These are phyloP conservation scores for Sungouiella thailandica DNA, from an alignment of 805 yeast genomes.

Conservation along the genomic window DNA sequence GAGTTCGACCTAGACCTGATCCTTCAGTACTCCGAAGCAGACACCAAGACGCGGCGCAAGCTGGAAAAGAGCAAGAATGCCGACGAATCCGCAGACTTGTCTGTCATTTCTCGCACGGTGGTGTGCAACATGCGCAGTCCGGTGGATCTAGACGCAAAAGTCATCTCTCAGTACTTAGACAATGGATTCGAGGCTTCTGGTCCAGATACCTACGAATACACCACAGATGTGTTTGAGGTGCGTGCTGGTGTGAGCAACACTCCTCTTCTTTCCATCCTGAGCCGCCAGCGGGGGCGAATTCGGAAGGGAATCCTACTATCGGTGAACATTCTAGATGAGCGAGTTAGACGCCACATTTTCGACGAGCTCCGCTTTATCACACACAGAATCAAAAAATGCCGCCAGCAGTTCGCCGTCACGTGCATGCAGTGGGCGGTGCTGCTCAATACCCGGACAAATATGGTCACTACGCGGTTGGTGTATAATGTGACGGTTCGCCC, in stretches of 20 bases:
- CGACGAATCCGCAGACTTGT: background rate
- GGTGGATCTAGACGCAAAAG: background rate
- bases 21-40: conserved; percentile 5
- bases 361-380: conserved; percentile 12
- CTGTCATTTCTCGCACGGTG: conserved; percentile 5
- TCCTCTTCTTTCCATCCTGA: conserved; percentile 7
- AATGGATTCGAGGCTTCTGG: conserved; percentile 2
- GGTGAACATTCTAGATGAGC: conserved; percentile 6
- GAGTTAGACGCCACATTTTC: conserved; percentile 2
- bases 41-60: background rate
- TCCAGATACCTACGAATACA: background rate
- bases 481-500: conserved; percentile 8
- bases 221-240: conserved; percentile 9
- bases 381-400: conserved; percentile 10
- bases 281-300: conserved; percentile 4
- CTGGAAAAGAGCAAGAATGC: background rate
- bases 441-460: conserved; percentile 5
- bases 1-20: conserved; percentile 15
- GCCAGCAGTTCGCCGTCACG: conserved; percentile 8
- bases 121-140: conserved; percentile 5
- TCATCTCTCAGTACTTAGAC: conserved; percentile 3
- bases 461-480: conserved; percentile 2
- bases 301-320: conserved; percentile 11
- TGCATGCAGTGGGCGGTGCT: conserved; percentile 3
- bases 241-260: conserved; percentile 4